Base-by-base conservation (phyloP, 768 basidiomycete genomes). In the Phlegmacium glaucopus region DNA sequence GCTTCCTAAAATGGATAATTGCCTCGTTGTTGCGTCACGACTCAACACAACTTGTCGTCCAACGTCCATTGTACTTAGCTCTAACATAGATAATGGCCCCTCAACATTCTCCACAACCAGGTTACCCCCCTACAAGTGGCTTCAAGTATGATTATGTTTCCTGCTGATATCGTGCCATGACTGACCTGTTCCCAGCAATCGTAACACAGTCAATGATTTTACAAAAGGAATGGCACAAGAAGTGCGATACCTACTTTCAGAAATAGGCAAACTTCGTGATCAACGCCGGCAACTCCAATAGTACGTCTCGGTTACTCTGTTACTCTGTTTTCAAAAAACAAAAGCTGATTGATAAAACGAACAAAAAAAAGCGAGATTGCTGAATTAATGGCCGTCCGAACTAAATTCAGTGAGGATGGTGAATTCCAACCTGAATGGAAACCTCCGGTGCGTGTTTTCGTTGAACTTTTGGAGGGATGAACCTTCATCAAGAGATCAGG, bases 201-300 rank as follows among this genome's bases (percentile, higher is more conserved):
- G 59, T 13, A 58, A 53, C 40, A 72, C 76, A 72, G 71, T 92
- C 37, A 85, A 89, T 55, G 87, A 92, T 53, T 91, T 92, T 64
- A 90, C 85, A 59, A 89, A 85, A 59, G 85, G 88, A 0, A 74
- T 92, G 18, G 87, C 90, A 4, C 69, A 73, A 11, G 90, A 93
- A 69, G 87, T 93, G 8, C 79, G 87, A 30, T 80, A 85, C 63
- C 74, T 93, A 17, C 72, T 93, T 17, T 77, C 72, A 18, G 90
- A 93, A 61, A 90, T 92, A 25, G 88, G 89, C 35, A 84, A 87
- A 59, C 71, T 93, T 34, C 76, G 87, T 35, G 86, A 90, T 58
- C 84, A 91, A 60, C 75, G 83, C 46, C 74, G 87, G 28, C 78
- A 78, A 22, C 70, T 91, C 17, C 87, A 91, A 72, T 81, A 79